phyloP scores from a whole-genome alignment of 2,329 filamentous ascomycete genomes.

The Phoma herbarum region DNA sequence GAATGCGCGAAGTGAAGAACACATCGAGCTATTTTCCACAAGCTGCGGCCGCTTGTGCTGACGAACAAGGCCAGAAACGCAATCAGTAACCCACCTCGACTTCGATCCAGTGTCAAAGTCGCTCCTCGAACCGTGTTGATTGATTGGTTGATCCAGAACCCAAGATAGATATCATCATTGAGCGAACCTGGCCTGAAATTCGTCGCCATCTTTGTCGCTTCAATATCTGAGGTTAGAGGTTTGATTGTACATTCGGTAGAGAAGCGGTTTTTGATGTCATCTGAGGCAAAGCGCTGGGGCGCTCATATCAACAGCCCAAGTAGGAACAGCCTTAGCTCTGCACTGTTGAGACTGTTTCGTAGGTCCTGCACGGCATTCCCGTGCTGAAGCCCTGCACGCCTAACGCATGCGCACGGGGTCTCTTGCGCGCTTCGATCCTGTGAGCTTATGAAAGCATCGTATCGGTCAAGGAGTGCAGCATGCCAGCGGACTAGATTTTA shows the following conservation, averaged over 20 bases:
- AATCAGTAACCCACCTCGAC: conserved; percentile 28
- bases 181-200: neutral
- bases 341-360: conserved; percentile 1
- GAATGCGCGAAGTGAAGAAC: conserved; percentile 24
- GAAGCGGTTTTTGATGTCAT: neutral
- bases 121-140: conserved; percentile 20
- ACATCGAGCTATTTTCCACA: conserved; percentile 29
- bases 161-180: conserved; percentile 15
- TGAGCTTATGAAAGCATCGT: neutral
- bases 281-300: neutral
- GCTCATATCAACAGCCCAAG: conserved; percentile 7
- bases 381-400: conserved; percentile 1
- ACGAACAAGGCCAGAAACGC: conserved; percentile 38
- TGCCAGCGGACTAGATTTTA: neutral
- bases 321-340: neutral
- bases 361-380: neutral
- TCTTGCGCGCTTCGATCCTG: neutral
- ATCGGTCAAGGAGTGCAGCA: neutral
- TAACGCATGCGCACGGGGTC: neutral
- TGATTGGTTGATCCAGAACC: conserved; percentile 33
- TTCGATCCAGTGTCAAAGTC: conserved; percentile 28
- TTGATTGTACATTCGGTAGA: neutral
- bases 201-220: neutral
- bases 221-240: neutral
- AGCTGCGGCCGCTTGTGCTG: conserved; percentile 17